Base-by-base conservation (phyloP, 805 yeast genomes). In the Saturnispora diversa region DNA sequence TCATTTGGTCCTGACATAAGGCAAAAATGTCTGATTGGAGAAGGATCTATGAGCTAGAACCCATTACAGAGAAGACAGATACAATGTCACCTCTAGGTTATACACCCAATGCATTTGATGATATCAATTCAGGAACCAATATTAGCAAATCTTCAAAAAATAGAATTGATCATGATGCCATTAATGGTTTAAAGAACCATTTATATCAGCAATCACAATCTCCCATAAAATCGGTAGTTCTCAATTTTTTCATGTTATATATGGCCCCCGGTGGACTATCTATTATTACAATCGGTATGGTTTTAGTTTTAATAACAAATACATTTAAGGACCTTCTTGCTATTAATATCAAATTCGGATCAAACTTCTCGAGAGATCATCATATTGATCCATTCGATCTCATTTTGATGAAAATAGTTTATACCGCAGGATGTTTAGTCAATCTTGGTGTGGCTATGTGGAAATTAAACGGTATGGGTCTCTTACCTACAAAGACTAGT, bases 181-280 rank as follows among this genome's bases (percentile, higher is more conserved):
- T 68, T 62, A 29, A 62, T 60, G 30, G 58, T 72, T 42, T 72
- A 67, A 50, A 56, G 64, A 73, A 79, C 53, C 83, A 82, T 53
- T 88, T 94, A 0, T 86, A 96, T 95, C 92, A 84, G 43, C 55
- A 84, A 28, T 94, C 96, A 2, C 60, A 74, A 12, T 76, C 77
- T 1, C 96, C 97, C 0, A 84, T 86, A 2, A 90, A 87, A 56
- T 55, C 47, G 22, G 71, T 92, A n/a, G 95, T 97, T 6, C 83
- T 86, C 94, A 92, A 85, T 54, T 59, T 84, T 37, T 65, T 85
- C 35, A 85, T 90, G 95, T 77, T 86, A 45, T 92, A 85, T 59
- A 84, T 90, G 85, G 77, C 95, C 0, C 97, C 97, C 24, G 81
- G 82, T 52, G 75, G 94, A 3, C 64, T 92, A 21, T 97, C 92